These are phyloP conservation scores for Hippophae tibetana DNA, from an alignment of 306 rosid genomes.

Conservation along the genomic window DNA sequence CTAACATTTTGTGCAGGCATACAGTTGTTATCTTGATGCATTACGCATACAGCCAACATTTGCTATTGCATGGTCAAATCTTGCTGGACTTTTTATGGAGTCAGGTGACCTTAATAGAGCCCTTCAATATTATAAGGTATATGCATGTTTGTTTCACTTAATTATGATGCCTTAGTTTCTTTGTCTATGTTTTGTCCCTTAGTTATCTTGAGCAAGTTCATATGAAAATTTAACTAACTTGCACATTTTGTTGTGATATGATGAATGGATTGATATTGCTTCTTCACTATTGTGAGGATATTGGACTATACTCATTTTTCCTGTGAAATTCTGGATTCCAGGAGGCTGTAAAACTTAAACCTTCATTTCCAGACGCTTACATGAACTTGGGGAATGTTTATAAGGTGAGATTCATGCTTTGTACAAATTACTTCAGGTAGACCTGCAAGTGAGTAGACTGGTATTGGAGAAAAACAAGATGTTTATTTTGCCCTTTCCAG, in stretches of 20 bases:
- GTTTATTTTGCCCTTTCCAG: constrained; percentile 50
- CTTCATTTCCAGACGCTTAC: constrained; percentile 97
- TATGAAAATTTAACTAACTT: too few species aligned
- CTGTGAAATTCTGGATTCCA: constrained; percentile 18
- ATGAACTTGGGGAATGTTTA: constrained; percentile 96
- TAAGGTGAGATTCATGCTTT: constrained; percentile 64
- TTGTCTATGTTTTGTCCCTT: too few species aligned
- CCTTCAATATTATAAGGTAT: constrained; percentile 87
- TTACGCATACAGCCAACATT: constrained; percentile 87
- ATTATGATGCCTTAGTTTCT: too few species aligned
- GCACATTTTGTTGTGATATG: too few species aligned
- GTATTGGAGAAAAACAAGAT: constrained; percentile 38
- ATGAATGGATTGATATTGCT: not conserved
- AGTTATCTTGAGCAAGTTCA: too few species aligned
- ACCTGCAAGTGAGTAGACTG: constrained; percentile 33
- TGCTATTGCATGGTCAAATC: constrained; percentile 99
- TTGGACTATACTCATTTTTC: not conserved
- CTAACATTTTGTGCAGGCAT: constrained; percentile 52
- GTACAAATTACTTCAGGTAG: constrained; percentile 33
- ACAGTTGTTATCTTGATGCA: constrained; percentile 20
- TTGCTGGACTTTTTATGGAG: constrained; percentile 98
- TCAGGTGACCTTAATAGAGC: constrained; percentile 96
- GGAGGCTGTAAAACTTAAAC: constrained; percentile 99
- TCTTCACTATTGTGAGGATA: not conserved
- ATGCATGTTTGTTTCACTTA: constrained; percentile 2